phyloP scores from a whole-genome alignment of 2,329 filamentous ascomycete species.

The Cyanodermella asteris region DNA sequence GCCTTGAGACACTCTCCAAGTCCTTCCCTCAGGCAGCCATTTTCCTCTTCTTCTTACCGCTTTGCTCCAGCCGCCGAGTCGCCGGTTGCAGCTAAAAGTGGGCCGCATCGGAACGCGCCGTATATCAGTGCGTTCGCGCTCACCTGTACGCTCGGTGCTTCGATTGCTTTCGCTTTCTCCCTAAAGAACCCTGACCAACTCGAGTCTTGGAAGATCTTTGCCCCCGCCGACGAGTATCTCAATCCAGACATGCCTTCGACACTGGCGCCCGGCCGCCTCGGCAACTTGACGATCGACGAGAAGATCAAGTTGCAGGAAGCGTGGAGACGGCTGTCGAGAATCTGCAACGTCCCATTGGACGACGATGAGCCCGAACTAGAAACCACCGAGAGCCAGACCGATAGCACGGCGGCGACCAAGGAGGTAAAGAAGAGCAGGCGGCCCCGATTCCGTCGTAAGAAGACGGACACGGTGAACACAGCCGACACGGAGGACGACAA shows the following conservation, averaged over 20 bases:
- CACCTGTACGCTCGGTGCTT: too few species aligned
- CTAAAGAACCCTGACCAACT: too few species aligned
- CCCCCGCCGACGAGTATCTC: too few species aligned
- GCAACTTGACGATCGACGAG: slow-evolving; percentile 74
- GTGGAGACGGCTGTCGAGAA: slow-evolving; percentile 54
- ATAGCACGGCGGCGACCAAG: slow-evolving; percentile 16
- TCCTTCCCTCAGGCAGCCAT: too few species aligned
- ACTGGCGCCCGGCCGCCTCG: slow-evolving; percentile 48
- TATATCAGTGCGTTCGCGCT: too few species aligned
- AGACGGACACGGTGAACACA: slow-evolving; percentile 28
- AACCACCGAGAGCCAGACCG: slow-evolving; percentile 12
- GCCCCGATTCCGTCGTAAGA: slow-evolving; percentile 42
- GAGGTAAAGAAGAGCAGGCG: slow-evolving; percentile 59
- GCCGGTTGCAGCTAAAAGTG: too few species aligned
- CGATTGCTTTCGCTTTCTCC: too few species aligned
- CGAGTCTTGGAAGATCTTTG: too few species aligned
- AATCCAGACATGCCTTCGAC: slow-evolving; percentile 18
- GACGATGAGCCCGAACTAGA: slow-evolving; percentile 7
- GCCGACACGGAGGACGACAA: slow-evolving; percentile 50
- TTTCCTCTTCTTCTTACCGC: too few species aligned
- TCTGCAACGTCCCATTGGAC: slow-evolving; percentile 40
- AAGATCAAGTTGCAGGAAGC: slow-evolving; percentile 73
- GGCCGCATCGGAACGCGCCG: too few species aligned
- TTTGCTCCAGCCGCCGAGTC: too few species aligned
- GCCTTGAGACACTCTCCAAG: too few species aligned